A percentile compares a stretch with the other conserved stretches of the same genome.
Conservation (phyloP, 2,329 filamentous ascomycete species). For the Orbilia brochopaga region DNA sequence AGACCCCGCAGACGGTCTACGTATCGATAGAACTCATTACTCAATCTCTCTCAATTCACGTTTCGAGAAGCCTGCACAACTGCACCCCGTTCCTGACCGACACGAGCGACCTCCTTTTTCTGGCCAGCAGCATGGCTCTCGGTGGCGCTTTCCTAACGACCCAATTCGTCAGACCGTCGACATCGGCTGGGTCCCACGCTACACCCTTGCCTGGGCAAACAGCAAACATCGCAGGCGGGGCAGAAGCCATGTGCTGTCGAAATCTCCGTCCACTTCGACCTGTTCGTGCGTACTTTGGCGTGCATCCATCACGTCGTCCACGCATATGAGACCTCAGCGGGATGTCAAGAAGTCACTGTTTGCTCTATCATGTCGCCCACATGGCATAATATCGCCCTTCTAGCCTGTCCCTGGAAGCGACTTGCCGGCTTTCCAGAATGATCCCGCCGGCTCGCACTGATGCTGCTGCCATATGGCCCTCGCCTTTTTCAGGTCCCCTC, state of each 20-base stretch:
- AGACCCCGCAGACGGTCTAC: not conserved
- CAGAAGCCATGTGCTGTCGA: not conserved
- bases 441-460: not conserved
- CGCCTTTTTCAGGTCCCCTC: not conserved
- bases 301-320: not conserved
- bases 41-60: not conserved
- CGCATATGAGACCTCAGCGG: not conserved
- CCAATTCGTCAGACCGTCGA: slow-evolving; percentile 34
- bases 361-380: slow-evolving; percentile 1
- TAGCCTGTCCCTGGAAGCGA: not conserved
- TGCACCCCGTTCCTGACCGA: not conserved
- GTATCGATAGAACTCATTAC: not conserved
- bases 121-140: not conserved
- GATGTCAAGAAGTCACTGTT: not conserved
- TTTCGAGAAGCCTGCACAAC: slow-evolving; percentile 2
- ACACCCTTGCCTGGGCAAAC: slow-evolving; percentile 39
- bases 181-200: slow-evolving; percentile 8
- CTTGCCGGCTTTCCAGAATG: not conserved
- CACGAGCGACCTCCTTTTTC: not conserved
- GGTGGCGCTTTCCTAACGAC: slow-evolving; percentile 27
- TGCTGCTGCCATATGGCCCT: not conserved
- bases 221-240: slow-evolving; percentile 14
- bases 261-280: no score
- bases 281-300: no score
- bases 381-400: not conserved